Conservation (phyloP, 2,329 filamentous ascomycete genomes). For the Daldinia sp. region DNA sequence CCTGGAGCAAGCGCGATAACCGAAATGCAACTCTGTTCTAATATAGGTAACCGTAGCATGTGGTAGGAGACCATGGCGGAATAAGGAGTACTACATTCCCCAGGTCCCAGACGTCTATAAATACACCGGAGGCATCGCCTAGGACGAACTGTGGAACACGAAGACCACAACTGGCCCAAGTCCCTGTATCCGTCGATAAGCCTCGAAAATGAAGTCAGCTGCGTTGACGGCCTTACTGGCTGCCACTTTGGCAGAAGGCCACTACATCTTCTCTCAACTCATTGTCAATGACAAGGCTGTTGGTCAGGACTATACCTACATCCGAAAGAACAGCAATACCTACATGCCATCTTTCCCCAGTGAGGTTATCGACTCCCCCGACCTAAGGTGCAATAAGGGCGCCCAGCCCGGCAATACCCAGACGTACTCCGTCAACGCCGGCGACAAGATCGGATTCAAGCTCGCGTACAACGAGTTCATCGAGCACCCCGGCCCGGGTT, state of each 20-base stretch:
- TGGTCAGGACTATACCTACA: slow-evolving; percentile 56
- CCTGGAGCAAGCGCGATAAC: background rate
- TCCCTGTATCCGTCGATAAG: background rate
- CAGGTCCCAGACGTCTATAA: background rate
- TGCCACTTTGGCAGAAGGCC: background rate
- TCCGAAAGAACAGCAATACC: slow-evolving; percentile 54
- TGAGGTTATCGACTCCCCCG: slow-evolving; percentile 48
- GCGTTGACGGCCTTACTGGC: background rate
- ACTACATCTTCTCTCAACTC: background rate
- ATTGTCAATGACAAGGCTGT: slow-evolving; percentile 50
- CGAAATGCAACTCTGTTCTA: background rate
- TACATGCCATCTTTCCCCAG: slow-evolving; percentile 49
- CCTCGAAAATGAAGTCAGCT: background rate
- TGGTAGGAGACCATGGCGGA: background rate
- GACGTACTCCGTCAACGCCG: slow-evolving; percentile 57
- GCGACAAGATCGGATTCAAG: slow-evolving; percentile 60
- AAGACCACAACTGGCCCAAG: background rate
- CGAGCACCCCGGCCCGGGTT: slow-evolving; percentile 55
- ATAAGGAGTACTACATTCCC: background rate
- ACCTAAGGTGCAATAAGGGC: slow-evolving; percentile 55
- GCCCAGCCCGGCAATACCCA: slow-evolving; percentile 50
- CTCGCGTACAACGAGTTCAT: slow-evolving; percentile 59
- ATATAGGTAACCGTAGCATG: background rate
- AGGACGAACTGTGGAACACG: background rate
- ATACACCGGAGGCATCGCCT: background rate